Conservation (phyloP, 2,329 filamentous ascomycete species). For the Nothomitra cinnamomea region DNA sequence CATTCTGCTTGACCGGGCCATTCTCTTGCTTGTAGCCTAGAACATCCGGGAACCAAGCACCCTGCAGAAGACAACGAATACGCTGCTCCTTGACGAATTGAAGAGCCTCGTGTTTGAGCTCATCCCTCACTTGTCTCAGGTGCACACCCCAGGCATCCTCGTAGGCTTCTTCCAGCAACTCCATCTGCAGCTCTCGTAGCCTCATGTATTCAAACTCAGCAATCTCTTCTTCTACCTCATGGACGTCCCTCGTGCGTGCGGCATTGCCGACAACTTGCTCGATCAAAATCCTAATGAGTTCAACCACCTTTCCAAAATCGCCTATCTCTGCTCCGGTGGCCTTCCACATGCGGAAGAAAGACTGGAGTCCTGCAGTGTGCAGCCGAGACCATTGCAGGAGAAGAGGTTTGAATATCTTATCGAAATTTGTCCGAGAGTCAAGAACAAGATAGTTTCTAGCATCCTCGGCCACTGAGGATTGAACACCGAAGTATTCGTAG, state of each 20-base stretch:
- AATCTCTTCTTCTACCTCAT: conserved; percentile 80
- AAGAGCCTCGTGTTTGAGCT: conserved; percentile 75
- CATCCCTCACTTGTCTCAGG: conserved; percentile 72
- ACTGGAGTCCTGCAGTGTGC: conserved; percentile 69
- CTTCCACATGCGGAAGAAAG: conserved; percentile 89
- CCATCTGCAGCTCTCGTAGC: conserved; percentile 81
- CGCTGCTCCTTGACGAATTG: conserved; percentile 97
- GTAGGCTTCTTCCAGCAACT: conserved; percentile 75
- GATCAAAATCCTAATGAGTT: conserved; percentile 75
- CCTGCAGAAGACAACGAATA: conserved; percentile 72
- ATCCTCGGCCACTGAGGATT: conserved; percentile 66
- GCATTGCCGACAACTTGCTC: conserved; percentile 80
- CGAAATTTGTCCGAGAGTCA: conserved; percentile 61
- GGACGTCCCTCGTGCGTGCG: conserved; percentile 62
- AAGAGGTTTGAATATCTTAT: conserved; percentile 72
- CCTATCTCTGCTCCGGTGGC: conserved; percentile 65
- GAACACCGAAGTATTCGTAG: conserved; percentile 92
- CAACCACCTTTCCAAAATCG: conserved; percentile 86
- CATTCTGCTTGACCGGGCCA: conserved; percentile 26
- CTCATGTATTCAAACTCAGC: conserved; percentile 63
- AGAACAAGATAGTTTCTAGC: conserved; percentile 56
- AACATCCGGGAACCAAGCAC: conserved; percentile 63
- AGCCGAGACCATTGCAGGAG: conserved; percentile 85
- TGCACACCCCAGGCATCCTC: conserved; percentile 91
- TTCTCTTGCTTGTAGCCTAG: conserved; percentile 32